Conservation (phyloP, 305 asterid genomes). For the Fraxinus angustifolia region DNA sequence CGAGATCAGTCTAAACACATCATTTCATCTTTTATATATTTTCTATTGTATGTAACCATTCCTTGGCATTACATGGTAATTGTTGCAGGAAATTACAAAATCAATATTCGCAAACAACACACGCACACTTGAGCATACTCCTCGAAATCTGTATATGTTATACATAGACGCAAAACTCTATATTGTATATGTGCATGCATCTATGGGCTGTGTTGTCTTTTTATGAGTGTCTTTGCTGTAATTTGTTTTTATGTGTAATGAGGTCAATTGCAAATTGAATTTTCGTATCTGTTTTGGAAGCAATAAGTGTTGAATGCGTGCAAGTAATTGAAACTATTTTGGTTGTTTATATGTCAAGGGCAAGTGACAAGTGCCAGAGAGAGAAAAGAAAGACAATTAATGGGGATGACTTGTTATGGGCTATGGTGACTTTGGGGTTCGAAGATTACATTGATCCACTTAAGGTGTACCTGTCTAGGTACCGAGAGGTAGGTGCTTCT, state of each 20-base stretch:
- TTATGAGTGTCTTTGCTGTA: neutral
- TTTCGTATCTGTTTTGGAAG: neutral
- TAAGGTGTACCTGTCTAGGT: slow-evolving; percentile 30
- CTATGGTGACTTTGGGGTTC: slow-evolving; percentile 29
- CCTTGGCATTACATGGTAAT: neutral
- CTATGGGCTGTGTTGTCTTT: neutral
- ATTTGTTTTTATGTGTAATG: neutral
- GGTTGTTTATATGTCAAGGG: slow-evolving; percentile 15
- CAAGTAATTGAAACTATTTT: neutral
- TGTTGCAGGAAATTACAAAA: neutral
- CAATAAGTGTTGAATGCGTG: neutral
- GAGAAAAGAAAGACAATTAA: slow-evolving; percentile 35
- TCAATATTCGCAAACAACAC: neutral
- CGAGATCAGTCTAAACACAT: neutral
- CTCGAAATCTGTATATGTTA: neutral
- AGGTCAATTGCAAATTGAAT: neutral
- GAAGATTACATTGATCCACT: slow-evolving; percentile 33
- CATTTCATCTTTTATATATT: neutral
- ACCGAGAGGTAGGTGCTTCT: slow-evolving; percentile 24
- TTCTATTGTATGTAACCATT: neutral
- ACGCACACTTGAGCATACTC: neutral
- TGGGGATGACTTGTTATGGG: slow-evolving; percentile 31
- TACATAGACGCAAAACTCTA: neutral
- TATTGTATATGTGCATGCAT: neutral
- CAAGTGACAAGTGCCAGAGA: slow-evolving; percentile 34